Conservation (phyloP, 768 basidiomycete species). For the Fibroporia radiculosa region DNA sequence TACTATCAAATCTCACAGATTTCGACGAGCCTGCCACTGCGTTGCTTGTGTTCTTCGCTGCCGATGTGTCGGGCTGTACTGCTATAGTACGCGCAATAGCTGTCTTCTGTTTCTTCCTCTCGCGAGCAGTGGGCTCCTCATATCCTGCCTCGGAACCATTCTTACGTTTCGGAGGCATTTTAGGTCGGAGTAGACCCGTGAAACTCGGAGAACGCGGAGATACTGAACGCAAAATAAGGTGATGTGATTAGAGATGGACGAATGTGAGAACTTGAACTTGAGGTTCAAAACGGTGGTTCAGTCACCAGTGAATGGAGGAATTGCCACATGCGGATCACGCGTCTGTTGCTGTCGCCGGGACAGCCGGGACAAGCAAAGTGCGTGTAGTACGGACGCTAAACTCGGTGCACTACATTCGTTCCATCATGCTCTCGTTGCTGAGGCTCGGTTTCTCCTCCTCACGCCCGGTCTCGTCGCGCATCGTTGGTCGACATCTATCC, state of each 20-base stretch:
- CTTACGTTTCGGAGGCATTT: slow-evolving; percentile 37
- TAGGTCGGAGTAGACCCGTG: no score
- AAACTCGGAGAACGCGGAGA: no score
- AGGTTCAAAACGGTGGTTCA: not conserved
- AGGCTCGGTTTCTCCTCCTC: slow-evolving; percentile 20
- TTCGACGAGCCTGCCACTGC: slow-evolving; percentile 35
- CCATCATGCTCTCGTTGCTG: slow-evolving; percentile 30
- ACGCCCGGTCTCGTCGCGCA: slow-evolving; percentile 13
- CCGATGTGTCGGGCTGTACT: slow-evolving; percentile 36
- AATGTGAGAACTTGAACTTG: no score
- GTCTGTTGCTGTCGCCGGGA: slow-evolving; percentile 4
- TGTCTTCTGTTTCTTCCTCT: slow-evolving; percentile 67
- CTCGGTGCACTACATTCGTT: slow-evolving; percentile 7
- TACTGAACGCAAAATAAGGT: no score
- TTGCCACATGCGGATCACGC: slow-evolving; percentile 1
- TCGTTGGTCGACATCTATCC: slow-evolving; percentile 32
- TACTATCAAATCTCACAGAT: slow-evolving; percentile 33
- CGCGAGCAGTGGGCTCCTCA: slow-evolving; percentile 29
- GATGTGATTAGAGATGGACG: no score
- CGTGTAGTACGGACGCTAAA: no score
- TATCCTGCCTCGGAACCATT: slow-evolving; percentile 16
- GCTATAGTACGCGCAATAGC: slow-evolving; percentile 57
- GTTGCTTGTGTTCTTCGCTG: slow-evolving; percentile 14
- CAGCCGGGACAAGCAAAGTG: not conserved
- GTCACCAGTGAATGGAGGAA: not conserved